phyloP scores from a whole-genome alignment of 164 flowering plant genomes.

The Euptelea pleiosperma region DNA sequence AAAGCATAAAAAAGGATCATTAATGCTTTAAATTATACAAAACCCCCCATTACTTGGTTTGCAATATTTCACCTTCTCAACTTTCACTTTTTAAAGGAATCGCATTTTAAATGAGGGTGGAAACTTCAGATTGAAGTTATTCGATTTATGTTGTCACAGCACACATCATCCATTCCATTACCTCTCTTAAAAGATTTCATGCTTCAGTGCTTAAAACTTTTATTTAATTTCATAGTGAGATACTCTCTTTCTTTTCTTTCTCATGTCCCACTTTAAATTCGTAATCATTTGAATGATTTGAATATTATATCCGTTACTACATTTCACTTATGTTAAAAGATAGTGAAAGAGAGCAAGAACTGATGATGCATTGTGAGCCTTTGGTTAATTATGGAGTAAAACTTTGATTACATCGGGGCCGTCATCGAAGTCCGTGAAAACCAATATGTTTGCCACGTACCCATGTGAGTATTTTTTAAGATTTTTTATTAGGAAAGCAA shows the following conservation, averaged over 20 bases:
- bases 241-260: not conserved
- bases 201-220: slow-evolving; percentile 3
- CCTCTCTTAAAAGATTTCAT: not conserved
- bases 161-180: not conserved
- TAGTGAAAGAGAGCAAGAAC: too few species aligned
- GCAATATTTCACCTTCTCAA: not conserved
- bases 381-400: too few species aligned
- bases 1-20: slow-evolving; percentile 4
- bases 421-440: too few species aligned
- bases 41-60: slow-evolving; percentile 2
- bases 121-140: not conserved
- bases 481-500: too few species aligned
- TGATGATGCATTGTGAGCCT: too few species aligned
- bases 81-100: slow-evolving; percentile 13
- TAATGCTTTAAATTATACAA: not conserved
- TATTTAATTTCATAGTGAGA: not conserved
- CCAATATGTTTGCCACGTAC: too few species aligned
- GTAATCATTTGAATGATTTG: slow-evolving; percentile 7
- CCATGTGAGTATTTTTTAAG: too few species aligned
- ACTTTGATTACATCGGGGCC: too few species aligned
- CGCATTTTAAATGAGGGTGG: not conserved
- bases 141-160: not conserved
- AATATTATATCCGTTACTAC: slow-evolving; percentile 1
- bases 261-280: slow-evolving; percentile 8
- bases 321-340: too few species aligned